phyloP scores from a whole-genome alignment of 768 basidiomycete species.

The Leccinum longicurvipes region DNA sequence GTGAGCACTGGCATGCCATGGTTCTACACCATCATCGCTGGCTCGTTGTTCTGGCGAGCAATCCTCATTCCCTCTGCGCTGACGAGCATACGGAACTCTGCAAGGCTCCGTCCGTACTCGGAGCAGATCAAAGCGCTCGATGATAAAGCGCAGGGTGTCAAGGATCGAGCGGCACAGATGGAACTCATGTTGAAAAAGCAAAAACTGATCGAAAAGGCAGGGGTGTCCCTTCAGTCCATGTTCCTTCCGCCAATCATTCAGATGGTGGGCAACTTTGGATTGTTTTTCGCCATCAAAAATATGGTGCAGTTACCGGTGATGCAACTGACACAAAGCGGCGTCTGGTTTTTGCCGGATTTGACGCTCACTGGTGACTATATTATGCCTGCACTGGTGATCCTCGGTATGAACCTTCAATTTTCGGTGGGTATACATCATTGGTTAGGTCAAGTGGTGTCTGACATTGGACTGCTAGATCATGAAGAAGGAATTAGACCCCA shows the following conservation, averaged over 20 bases:
- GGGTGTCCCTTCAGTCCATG: slow-evolving; percentile 56
- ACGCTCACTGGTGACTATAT: slow-evolving; percentile 77
- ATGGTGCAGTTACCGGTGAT: slow-evolving; percentile 70
- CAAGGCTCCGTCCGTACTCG: slow-evolving; percentile 37
- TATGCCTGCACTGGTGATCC: slow-evolving; percentile 59
- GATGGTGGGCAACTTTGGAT: slow-evolving; percentile 68
- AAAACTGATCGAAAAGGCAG: slow-evolving; percentile 58
- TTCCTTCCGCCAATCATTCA: slow-evolving; percentile 63
- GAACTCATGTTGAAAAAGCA: slow-evolving; percentile 43
- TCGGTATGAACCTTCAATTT: slow-evolving; percentile 67
- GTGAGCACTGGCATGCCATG: slow-evolving; percentile 72
- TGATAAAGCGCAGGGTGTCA: slow-evolving; percentile 33
- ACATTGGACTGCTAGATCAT: slow-evolving; percentile 30
- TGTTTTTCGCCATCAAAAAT: slow-evolving; percentile 78
- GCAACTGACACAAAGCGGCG: slow-evolving; percentile 75
- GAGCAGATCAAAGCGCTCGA: slow-evolving; percentile 53
- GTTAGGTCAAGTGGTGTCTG: neutral
- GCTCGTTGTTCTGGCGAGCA: slow-evolving; percentile 59
- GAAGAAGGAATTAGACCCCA: slow-evolving; percentile 53
- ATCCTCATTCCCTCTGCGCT: slow-evolving; percentile 61
- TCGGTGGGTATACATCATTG: slow-evolving; percentile 41
- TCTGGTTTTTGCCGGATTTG: slow-evolving; percentile 72
- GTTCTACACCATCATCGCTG: slow-evolving; percentile 77
- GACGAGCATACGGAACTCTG: slow-evolving; percentile 51
- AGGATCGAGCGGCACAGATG: slow-evolving; percentile 42